Conservation (phyloP, 768 basidiomycete species). For the Rhodotorula taiwanensis region DNA sequence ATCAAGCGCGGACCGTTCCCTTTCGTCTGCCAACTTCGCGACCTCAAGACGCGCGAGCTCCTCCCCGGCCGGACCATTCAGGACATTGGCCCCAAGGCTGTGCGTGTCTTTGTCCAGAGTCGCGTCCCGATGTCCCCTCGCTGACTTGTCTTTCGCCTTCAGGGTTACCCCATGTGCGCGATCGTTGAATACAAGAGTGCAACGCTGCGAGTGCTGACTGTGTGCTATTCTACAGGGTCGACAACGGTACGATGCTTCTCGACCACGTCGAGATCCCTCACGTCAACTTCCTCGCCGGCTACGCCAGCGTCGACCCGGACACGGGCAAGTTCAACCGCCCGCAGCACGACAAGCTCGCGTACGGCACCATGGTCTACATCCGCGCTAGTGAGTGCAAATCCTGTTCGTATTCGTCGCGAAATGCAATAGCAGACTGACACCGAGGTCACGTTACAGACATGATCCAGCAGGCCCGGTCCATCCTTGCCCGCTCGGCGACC, state of each 20-base stretch:
- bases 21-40: constrained; percentile 65
- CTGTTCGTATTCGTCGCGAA: too few species aligned
- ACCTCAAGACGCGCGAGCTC: constrained; percentile 56
- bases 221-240: neutral
- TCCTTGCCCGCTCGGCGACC: constrained; percentile 41
- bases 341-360: constrained; percentile 34
- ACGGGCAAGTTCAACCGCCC: constrained; percentile 37
- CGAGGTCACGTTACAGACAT: constrained; percentile 28
- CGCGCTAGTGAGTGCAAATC: neutral
- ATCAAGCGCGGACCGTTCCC: constrained; percentile 64
- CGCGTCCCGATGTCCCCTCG: neutral
- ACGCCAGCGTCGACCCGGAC: constrained; percentile 36
- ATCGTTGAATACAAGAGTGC: too few species aligned
- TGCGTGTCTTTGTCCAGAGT: neutral
- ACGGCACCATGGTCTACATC: constrained; percentile 34
- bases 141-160: neutral
- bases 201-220: too few species aligned
- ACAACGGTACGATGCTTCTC: constrained; percentile 7
- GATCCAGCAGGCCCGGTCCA: constrained; percentile 37
- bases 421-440: too few species aligned
- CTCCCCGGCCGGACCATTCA: constrained; percentile 61
- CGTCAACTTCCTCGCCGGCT: constrained; percentile 41
- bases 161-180: constrained; percentile 38
- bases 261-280: constrained; percentile 42
- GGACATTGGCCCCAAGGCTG: constrained; percentile 62